Evolutionary conservation across 2,329 filamentous ascomycete species (phyloP), one percentile per base, ranked within the genome.

Genomic region (Epichloe festucae): DNA sequence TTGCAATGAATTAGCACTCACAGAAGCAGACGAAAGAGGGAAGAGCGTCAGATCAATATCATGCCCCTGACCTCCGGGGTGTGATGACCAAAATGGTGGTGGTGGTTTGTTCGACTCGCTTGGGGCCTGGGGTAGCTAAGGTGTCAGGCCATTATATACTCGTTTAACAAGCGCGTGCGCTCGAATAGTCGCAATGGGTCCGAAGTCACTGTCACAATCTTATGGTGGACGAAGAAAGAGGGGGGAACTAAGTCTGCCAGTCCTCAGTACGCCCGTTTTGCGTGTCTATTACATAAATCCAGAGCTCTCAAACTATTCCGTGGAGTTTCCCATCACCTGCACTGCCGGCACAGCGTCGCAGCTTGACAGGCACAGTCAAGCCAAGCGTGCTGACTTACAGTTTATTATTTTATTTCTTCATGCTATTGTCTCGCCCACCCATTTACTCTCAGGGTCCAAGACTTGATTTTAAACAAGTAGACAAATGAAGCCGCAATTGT

Each of bases 251-350:
- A 21, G 49, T 52, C 46, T 53, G 44, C 48, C 42, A 2, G 41
- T 48, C 48, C 41, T 48, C 46, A 23, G 31, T 46, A 53, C 46
- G 51, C 49, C 49, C 21, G 14, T 50, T 53, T 54, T 52, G 51
- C 48, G 46, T 47, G 51, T 56, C 53, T 56, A 54, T 54, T 46
- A 53, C 40, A 51, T 45, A 46, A 51, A 56, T 48, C 38, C 54
- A 54, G 48, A 50, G 46, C 52, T 31, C 49, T 52, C 35, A 34
- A 41, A 46, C 23, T 45, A 49, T 43, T 14, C 36, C 49, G n/a
- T 48, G 44, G 1, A 48, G 27, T 10, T 39, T 36, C 42, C 27
- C 36, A 49, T 38, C 38, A 27, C 36, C 42, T 43, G 23, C 12
- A 35, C 34, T n/a, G 36, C 44, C 15, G 44, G 35, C 46, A 49